Evolutionary conservation across 2,329 filamentous ascomycete genomes (phyloP), one percentile per base, ranked within the genome.

Genomic region (Alternaria angustiovoidea): DNA sequence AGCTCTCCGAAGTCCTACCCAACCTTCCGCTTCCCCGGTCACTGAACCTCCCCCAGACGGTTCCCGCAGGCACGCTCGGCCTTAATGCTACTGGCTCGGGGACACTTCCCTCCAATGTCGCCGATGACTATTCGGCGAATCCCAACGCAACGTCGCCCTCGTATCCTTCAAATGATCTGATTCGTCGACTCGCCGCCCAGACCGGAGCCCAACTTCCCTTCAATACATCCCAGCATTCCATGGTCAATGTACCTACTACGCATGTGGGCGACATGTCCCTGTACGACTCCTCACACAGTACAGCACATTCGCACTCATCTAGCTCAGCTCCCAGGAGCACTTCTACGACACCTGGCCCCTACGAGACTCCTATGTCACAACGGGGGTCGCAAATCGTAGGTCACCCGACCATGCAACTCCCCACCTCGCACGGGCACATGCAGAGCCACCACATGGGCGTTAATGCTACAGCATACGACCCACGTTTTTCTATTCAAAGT

Each of bases 1-100:
- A 94, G 80, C 86, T 94, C 39, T 85, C 89, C 62, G 90, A 94
- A 42, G 84, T 90, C 3, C 80, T 94, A 3, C 90, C 90, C 51
- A 78, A 75, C 61, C 72, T 78, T 16, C 74, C 75, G 54, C 71
- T 79, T 55, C 77, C 77, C 56, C 72, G 72, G 54, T 74, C 75
- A 32, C 57, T 78, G 57, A 74, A 75, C 61, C 54, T 76, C 57
- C 66, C 73, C 16, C 74, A 73, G 60, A 63, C 67, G 36, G 55
- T 72, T 42, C 64, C 74, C 51, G 51, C 68, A 26, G 69, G 74
- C 26, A 62, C 71, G 39, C 74, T 76, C 39, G 67, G 71, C 53
- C 63, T 76, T 36, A 55, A 66, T 59, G 61, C 66, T 52, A 62
- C 63, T 56, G 62, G 68, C 36, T 63, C 69, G 57, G 70, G 65